These are phyloP conservation scores for Leccinum uliginosum DNA, from an alignment of 768 basidiomycete genomes.

Conservation along the genomic window DNA sequence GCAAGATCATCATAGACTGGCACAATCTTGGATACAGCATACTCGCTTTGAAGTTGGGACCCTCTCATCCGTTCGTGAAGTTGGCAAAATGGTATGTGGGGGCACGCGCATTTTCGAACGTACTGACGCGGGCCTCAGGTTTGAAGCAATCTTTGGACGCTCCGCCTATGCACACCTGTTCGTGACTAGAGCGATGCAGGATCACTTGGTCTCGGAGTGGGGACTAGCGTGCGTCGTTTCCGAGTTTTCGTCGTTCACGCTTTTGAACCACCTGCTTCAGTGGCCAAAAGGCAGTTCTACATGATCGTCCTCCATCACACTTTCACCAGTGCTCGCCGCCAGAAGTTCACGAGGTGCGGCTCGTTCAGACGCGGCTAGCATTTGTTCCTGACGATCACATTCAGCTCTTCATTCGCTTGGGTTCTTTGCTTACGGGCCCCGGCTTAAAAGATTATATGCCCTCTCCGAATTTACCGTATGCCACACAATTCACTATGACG, in stretches of 20 bases:
- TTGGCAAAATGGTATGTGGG: conserved; percentile 79
- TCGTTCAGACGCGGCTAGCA: neutral
- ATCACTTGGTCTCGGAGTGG: conserved; percentile 69
- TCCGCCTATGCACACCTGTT: conserved; percentile 87
- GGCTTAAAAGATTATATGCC: conserved; percentile 51
- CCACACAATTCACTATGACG: conserved; percentile 57
- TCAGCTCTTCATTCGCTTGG: conserved; percentile 51
- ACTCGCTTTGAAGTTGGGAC: conserved; percentile 76
- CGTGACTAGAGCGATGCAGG: conserved; percentile 85
- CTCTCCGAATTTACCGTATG: conserved; percentile 45
- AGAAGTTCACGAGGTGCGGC: conserved; percentile 71
- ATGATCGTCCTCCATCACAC: conserved; percentile 86
- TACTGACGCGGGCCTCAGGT: conserved; percentile 47
- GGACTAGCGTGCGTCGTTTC: conserved; percentile 57
- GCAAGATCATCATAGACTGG: conserved; percentile 96
- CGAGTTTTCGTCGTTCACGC: neutral
- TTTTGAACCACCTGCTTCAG: conserved; percentile 41
- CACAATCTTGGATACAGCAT: conserved; percentile 97
- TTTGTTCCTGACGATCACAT: neutral
- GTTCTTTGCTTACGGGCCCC: conserved; percentile 33
- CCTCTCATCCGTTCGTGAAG: conserved; percentile 61
- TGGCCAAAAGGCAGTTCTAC: conserved; percentile 72
- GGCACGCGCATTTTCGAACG: neutral
- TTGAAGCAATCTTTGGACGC: conserved; percentile 78
- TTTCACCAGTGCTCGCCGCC: conserved; percentile 69